A percentile compares a stretch with the other conserved stretches of the same genome.
Conservation (phyloP, 352 stramenopile genomes). For the Blastocystis sp. region DNA sequence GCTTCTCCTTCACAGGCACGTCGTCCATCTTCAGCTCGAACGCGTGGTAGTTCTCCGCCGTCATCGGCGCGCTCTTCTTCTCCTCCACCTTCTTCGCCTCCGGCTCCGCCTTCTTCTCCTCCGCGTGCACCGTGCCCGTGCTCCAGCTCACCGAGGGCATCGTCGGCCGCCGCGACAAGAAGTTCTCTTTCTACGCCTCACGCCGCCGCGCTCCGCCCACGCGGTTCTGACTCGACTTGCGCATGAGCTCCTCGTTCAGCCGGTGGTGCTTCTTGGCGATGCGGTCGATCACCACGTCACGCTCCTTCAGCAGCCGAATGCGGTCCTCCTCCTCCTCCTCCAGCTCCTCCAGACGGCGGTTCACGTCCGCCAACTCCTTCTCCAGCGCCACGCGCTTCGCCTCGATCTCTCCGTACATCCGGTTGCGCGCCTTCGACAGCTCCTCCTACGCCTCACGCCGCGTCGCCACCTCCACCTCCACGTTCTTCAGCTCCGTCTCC, state of each 20-base stretch:
- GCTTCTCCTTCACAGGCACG: not conserved
- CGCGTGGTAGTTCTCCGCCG: slow-evolving; percentile 25
- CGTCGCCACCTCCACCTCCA: not conserved
- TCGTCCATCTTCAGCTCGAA: slow-evolving; percentile 55
- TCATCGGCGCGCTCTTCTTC: slow-evolving; percentile 22
- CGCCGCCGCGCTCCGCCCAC: not conserved
- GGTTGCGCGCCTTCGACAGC: slow-evolving; percentile 20
- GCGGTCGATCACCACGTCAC: slow-evolving; percentile 7
- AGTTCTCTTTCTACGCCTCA: slow-evolving; percentile 64
- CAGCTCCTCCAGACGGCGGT: slow-evolving; percentile 45
- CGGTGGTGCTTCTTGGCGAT: slow-evolving; percentile 41
- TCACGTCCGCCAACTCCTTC: slow-evolving; percentile 59
- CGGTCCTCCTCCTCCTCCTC: slow-evolving; percentile 44
- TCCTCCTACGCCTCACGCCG: not conserved
- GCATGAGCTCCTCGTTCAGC: slow-evolving; percentile 52
- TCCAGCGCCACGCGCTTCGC: slow-evolving; percentile 7
- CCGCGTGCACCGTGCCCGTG: slow-evolving; percentile 34
- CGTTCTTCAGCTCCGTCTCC: slow-evolving; percentile 39
- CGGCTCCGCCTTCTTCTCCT: not conserved
- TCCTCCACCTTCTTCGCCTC: slow-evolving; percentile 3
- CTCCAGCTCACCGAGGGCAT: slow-evolving; percentile 51
- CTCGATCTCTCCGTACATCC: slow-evolving; percentile 39
- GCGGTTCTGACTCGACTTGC: slow-evolving; percentile 28
- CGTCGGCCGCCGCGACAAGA: slow-evolving; percentile 47
- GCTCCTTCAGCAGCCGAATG: slow-evolving; percentile 41